Evolutionary conservation across 495 filamentous ascomycete genomes (phyloP), one percentile per base, ranked within the genome.

Genomic region (Aspergillus carlsbadensis): DNA sequence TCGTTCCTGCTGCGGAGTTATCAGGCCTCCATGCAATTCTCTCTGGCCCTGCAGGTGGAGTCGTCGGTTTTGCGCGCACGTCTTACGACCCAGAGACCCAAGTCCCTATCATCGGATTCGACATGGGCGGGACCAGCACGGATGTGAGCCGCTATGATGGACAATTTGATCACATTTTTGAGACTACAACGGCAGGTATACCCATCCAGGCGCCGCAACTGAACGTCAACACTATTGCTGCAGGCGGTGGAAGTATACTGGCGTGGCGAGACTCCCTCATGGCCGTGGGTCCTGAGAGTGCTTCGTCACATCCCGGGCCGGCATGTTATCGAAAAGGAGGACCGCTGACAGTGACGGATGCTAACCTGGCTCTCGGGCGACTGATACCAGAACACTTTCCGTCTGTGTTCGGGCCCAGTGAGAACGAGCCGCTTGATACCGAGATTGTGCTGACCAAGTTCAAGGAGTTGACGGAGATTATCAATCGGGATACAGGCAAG

Each of bases 121-220:
- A 96, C 65, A 96, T 96, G 92, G 83, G 83, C n/a, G 92, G 91
- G 35, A 96, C 92, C 2, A 90, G 87, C 56, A 96, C 91, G 1
- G 91, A 96, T 67, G 91, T 96, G 5, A 89, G 87, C 35, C 74
- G 92, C 36, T 96, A 92, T 63, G 91, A 88, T 20, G 90, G 91
- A 10, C 76, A 88, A 34, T 91, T 95, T 63, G 90, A 96, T 49
- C 91, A 96, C 66, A 91, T 95, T 1, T 96, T 96, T 57, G 92
- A 96, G 72, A 96, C 88, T 7, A 96, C 91, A 0, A 93, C 89
- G 2, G 91, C 91, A 2, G 90, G 90, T 15, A 88, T 96, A 10
- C 92, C 90, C 0, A 92, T 96, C 26, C 21, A 4, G 26, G 26
- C 26, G 26, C 26, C 26, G 4, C 26, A 29, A 8, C 26, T 29